Conservation (phyloP, 192 early-diverging fungal genomes). For the Gonapodya sp. region DNA sequence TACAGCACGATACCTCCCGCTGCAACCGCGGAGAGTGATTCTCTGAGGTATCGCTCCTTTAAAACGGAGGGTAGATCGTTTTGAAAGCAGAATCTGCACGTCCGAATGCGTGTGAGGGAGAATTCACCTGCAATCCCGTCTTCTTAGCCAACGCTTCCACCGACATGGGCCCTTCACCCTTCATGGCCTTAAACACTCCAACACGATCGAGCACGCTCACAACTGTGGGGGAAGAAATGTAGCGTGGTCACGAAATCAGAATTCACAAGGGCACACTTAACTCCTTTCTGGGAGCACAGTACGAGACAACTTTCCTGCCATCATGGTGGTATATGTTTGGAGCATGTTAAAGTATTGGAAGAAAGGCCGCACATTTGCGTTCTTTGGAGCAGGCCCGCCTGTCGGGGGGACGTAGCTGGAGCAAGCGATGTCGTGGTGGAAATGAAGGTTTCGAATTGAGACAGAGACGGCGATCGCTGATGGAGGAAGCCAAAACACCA, state of each 20-base stretch:
- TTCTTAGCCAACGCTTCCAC: neutral
- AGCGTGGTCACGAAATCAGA: no score
- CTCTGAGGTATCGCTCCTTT: neutral
- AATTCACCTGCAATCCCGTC: slow-evolving; percentile 7
- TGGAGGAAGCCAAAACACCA: neutral
- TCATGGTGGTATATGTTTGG: slow-evolving; percentile 7
- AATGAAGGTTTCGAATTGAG: neutral
- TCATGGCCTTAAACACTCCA: slow-evolving; percentile 4
- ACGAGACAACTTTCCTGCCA: no score
- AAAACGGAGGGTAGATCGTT: neutral
- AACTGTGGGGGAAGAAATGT: no score
- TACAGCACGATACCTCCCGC: slow-evolving; percentile 8
- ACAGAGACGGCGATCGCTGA: neutral
- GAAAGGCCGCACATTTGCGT: slow-evolving; percentile 2
- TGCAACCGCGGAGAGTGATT: neutral
- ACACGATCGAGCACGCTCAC: neutral
- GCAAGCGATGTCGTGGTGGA: neutral
- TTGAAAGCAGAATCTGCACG: neutral
- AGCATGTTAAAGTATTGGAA: slow-evolving; percentile 12
- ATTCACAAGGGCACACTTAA: no score
- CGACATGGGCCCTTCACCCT: neutral
- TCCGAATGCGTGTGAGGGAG: neutral
- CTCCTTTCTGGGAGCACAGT: no score
- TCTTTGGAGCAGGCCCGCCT: neutral
- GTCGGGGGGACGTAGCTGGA: slow-evolving; percentile 2